Evolutionary conservation across 2,329 filamentous ascomycete genomes (phyloP).

Genomic region (Sclerotinia minor): DNA sequence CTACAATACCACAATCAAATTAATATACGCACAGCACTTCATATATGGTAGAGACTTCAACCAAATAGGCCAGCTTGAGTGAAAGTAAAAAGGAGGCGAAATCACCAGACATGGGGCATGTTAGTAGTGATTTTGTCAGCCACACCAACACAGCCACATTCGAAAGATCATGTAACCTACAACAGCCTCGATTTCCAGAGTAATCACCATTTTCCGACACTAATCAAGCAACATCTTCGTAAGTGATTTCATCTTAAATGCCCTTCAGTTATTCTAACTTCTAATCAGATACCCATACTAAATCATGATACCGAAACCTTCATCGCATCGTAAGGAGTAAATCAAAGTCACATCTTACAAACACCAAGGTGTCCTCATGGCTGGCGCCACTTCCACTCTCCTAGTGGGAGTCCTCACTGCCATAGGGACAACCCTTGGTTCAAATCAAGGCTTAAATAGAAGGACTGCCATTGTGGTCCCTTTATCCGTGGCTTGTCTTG

Average conservation of each 20-base stretch:
- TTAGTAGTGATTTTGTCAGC: not conserved
- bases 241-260: not conserved
- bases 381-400: slow-evolving; percentile 36
- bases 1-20: not conserved
- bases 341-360: not conserved
- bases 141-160: slow-evolving; percentile 5
- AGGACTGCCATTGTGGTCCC: not conserved
- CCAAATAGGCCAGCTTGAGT: no score
- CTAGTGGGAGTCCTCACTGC: slow-evolving; percentile 13
- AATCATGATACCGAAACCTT: not conserved
- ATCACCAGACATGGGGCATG: not conserved
- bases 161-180: not conserved
- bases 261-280: not conserved
- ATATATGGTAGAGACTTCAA: not conserved
- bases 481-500: slow-evolving; percentile 15
- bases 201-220: not conserved
- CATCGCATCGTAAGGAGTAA: not conserved
- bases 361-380: slow-evolving; percentile 37
- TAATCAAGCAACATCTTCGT: not conserved
- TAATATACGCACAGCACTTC: no score
- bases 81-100: no score
- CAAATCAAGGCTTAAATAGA: not conserved
- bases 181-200: not conserved
- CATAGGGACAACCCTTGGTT: not conserved
- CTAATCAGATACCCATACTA: not conserved